Conservation (phyloP, 352 stramenopile species). For the Phytopythium delawarense region DNA sequence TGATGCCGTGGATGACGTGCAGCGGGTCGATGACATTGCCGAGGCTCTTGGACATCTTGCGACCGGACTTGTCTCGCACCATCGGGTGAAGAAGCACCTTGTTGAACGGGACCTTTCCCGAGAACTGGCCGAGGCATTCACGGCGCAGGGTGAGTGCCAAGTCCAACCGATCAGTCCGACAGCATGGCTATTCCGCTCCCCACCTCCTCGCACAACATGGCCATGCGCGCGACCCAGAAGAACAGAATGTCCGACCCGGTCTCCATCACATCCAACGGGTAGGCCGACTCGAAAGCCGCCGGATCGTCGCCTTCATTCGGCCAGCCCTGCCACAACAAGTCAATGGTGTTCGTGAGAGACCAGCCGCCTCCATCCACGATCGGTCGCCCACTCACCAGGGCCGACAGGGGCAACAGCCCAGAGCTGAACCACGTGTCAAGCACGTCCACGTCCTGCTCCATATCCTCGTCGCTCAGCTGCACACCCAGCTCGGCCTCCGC, state of each 20-base stretch:
- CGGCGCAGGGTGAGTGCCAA: not conserved
- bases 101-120: conserved; percentile 96
- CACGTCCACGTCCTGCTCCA: conserved; percentile 98
- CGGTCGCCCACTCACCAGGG: conserved; percentile 34
- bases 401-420: conserved; percentile 93
- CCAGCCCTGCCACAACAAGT: conserved; percentile 80
- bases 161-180: not conserved
- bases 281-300: conserved; percentile 30
- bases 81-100: conserved; percentile 99
- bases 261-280: conserved; percentile 76
- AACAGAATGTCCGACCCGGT: conserved; percentile 99
- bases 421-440: conserved; percentile 99
- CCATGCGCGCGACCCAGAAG: conserved; percentile 99
- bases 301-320: conserved; percentile 74
- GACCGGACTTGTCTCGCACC: conserved; percentile 98
- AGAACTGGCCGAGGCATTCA: conserved; percentile 51
- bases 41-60: conserved; percentile 99
- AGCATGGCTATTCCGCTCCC: not conserved
- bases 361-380: not conserved
- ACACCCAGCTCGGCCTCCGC: conserved; percentile 83
- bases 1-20: conserved; percentile 97
- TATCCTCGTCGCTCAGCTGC: conserved; percentile 58
- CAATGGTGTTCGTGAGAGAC: not conserved
- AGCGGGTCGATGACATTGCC: conserved; percentile 99
- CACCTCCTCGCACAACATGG: conserved; percentile 99